Base-by-base conservation (phyloP, 768 basidiomycete genomes). In the Hortiboletus campestris region DNA sequence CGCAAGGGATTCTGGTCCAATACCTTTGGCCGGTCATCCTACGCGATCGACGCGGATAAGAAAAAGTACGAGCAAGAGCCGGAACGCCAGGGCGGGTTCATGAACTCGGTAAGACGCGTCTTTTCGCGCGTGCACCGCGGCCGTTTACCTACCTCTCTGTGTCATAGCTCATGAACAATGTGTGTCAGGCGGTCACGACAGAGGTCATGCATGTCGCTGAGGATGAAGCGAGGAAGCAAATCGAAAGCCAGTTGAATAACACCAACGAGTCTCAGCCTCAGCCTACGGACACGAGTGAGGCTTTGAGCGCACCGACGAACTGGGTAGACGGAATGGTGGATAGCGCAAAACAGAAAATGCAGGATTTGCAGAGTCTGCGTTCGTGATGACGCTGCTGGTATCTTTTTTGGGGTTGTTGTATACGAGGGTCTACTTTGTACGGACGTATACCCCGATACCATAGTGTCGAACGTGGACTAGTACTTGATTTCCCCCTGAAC, bases 1-100 rank as follows among this genome's bases (percentile, higher is more conserved):
- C 62, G 54, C 53, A 63, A 60, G 34, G 58, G 62, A 5, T 60
- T 63, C 20, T 60, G n/a, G 47, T 47, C 62, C 42, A 63, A 48
- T 25, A 1, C 56, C 39, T 40, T 51, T 16, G 22, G 47, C 20
- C 34, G 28, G 22, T 59, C 61, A 22, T 53, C 53, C 32, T 36
- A 46, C 14, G 17, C 29, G 9, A 17, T 13, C 16, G 5, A 38
- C 4, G 25, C 31, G n/a, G 28, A 40, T 40, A 44, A 40, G 39
- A 36, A 35, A 17, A 47, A 35, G 40, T 13, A 46, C 8, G 57
- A 46, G 9, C 41, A 59, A 31, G 20, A 35, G 12, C 36, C 43
- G 10, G 35, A 59, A 36, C 17, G 17, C 29, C 46, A 59, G 3
- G 45, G 46, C 0, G 53, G 58, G 20, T 22, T 63, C 51, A 42